These are phyloP conservation scores for Violaceomyces palustris DNA, from an alignment of 1,284 basidiomycete species.

Conservation along the genomic window DNA sequence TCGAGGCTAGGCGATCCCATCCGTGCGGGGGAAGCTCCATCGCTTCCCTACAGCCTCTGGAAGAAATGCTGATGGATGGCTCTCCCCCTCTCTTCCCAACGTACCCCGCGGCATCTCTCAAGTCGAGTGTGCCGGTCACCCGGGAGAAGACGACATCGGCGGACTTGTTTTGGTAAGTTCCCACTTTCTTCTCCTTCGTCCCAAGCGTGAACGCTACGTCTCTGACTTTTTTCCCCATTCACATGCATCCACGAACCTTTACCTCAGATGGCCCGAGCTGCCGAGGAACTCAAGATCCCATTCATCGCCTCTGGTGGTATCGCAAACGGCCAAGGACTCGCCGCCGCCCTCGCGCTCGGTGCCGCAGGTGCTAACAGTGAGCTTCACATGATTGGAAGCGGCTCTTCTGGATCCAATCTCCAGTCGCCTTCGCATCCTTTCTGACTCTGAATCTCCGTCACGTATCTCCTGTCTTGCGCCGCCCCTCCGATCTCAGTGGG, in stretches of 20 bases:
- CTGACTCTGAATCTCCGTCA: too few species aligned
- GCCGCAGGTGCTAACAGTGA: conserved; percentile 83
- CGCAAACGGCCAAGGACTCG: conserved; percentile 65
- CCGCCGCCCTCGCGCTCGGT: conserved; percentile 74
- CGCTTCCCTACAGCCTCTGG: too few species aligned
- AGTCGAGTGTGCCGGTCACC: conserved; percentile 75
- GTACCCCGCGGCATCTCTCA: too few species aligned
- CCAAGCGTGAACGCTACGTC: too few species aligned
- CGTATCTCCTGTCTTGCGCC: conserved; percentile 1
- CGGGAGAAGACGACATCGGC: conserved; percentile 89
- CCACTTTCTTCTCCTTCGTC: too few species aligned
- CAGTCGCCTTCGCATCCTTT: background rate
- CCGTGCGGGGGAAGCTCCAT: background rate
- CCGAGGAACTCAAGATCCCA: conserved; percentile 74
- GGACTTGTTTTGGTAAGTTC: conserved; percentile 81
- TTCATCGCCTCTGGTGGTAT: conserved; percentile 79
- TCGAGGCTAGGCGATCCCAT: background rate
- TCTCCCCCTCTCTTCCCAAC: conserved; percentile 1
- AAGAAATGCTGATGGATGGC: too few species aligned
- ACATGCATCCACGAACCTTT: too few species aligned
- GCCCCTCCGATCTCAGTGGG: conserved; percentile 54
- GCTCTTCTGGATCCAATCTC: background rate
- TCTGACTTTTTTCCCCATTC: too few species aligned
- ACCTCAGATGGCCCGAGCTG: conserved; percentile 85
- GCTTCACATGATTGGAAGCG: too few species aligned